Conservation (phyloP, 2,329 filamentous ascomycete genomes). For the Pyrenophora teres region DNA sequence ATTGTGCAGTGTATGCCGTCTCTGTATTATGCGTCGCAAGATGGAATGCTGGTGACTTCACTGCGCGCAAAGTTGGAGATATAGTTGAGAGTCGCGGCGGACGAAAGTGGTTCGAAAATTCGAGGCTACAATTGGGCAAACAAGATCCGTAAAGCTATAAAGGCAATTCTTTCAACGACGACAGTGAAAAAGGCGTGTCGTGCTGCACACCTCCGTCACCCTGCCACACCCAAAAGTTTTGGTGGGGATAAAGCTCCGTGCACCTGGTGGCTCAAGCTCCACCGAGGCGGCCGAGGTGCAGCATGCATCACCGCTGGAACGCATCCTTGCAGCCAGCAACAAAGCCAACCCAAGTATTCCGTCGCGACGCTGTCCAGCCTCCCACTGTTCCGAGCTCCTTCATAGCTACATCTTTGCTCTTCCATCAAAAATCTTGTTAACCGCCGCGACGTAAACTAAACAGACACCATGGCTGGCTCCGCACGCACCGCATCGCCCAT, state of each 20-base stretch:
- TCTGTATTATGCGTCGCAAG: constrained; percentile 1
- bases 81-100: not conserved
- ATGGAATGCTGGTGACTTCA: not conserved
- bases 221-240: constrained; percentile 28
- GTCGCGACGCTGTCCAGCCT: not conserved
- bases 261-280: constrained; percentile 23
- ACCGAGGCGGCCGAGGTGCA: constrained; percentile 16
- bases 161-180: not conserved
- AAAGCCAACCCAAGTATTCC: not conserved
- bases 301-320: constrained; percentile 21
- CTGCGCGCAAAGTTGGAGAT: not conserved
- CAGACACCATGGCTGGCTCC: constrained; percentile 37
- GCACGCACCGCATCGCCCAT: constrained; percentile 49
- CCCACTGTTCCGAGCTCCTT: not conserved
- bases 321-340: constrained; percentile 9
- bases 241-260: constrained; percentile 30
- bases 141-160: not conserved
- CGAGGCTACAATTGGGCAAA: too few relatives aligned
- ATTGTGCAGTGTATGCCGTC: constrained; percentile 11
- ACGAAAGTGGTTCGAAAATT: too few relatives aligned
- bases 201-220: not conserved
- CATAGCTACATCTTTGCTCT: not conserved
- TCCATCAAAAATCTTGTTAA: not conserved
- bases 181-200: not conserved
- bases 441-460: constrained; percentile 1